phyloP scores from a whole-genome alignment of 441 rosid species.

The Brassica hybrid region DNA sequence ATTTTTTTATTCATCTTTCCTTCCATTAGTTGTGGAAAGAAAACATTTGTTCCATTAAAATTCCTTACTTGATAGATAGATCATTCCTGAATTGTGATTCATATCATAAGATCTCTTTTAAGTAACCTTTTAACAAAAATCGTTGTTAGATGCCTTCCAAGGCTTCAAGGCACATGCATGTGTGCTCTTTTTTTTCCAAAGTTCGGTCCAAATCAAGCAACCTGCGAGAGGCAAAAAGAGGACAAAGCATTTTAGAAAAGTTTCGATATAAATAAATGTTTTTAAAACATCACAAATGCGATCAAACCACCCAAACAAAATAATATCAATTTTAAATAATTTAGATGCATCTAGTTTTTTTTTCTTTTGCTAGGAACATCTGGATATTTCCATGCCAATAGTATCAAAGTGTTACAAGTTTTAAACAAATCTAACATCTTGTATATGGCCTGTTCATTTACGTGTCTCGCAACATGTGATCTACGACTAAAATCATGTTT shows the following conservation, averaged over 20 bases:
- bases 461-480: too few species aligned
- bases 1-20: neutral
- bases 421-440: neutral
- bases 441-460: too few species aligned
- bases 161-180: neutral
- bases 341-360: neutral
- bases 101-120: neutral
- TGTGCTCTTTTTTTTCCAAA: neutral
- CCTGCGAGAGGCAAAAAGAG: neutral
- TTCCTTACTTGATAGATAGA: slow-evolving; percentile 22
- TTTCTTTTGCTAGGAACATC: too few species aligned
- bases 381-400: neutral
- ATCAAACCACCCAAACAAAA: too few species aligned
- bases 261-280: neutral
- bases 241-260: neutral
- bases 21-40: neutral
- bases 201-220: neutral
- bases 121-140: neutral
- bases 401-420: neutral
- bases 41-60: neutral
- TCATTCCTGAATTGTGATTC: neutral
- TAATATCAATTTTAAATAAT: too few species aligned
- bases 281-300: too few species aligned
- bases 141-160: neutral
- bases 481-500: too few species aligned